Base-by-base conservation (phyloP, 768 basidiomycete species). In the Russula brevipes region DNA sequence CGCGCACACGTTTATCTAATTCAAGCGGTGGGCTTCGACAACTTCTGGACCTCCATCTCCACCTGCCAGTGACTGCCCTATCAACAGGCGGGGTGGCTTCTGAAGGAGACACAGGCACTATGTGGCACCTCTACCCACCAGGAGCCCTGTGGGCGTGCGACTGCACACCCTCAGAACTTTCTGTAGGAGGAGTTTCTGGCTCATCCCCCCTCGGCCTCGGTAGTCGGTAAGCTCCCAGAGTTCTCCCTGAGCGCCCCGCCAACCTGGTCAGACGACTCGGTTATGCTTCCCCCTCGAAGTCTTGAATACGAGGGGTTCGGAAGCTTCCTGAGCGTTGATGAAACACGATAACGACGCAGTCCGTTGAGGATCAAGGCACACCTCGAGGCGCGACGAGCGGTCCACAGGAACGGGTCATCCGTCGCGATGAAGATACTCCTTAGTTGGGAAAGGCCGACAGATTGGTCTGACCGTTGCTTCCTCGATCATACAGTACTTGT, bases 341-440 rank as follows among this genome's bases (percentile, higher is more conserved):
- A 11, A 30, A 39, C 36, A 57, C n/a, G n/a, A n/a, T n/a, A n/a
- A n/a, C n/a, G n/a, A n/a, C 6, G 42, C 16, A n/a, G 41, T 38
- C 61, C 39, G 31, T 35, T 44, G 24, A 57, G 41, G 44, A 24
- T 24, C n/a, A 16, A 38, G 46, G 45, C 44, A 38, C 42, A 38
- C 11, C 17, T 4, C 14, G 36, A 49, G 33, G 61, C 44, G 52
- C 41, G 19, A 36, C 41, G 19, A 36, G 41, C n/a, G 19, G 30
- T 52, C 61, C 57, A 54, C 52, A 41, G 62, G 57, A 47, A 63
- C 51, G 33, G 36, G 24, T 14, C 59, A 38, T 31, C 19, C 30
- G 9, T 53, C 31, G 44, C 56, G 30, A 52, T 36, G 42, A 54
- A 54, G 51, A 7, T 38, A n/a, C 11, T 49, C 41, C 10, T 30